phyloP scores from a whole-genome alignment of 2,329 filamentous ascomycete species.

The Exophiala viscosa region DNA sequence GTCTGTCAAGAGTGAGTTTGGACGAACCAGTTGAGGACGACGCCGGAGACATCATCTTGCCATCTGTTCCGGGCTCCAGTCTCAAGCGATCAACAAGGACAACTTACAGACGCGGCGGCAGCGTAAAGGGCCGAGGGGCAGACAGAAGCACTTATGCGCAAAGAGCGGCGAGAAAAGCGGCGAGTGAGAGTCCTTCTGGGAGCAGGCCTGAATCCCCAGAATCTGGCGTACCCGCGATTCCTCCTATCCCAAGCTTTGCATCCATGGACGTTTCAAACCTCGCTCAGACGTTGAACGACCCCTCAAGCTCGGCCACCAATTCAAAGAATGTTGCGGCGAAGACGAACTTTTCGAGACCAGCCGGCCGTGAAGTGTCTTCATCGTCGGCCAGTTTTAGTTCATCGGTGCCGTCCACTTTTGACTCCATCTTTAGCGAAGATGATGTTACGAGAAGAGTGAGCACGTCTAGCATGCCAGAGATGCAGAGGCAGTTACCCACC shows the following conservation, averaged over 20 bases:
- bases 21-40: constrained; percentile 59
- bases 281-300: constrained; percentile 46
- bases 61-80: constrained; percentile 69
- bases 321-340: constrained; percentile 25
- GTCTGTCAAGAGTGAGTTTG: constrained; percentile 54
- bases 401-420: constrained; percentile 27
- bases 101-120: constrained; percentile 82
- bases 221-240: constrained; percentile 30
- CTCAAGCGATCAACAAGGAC: constrained; percentile 87
- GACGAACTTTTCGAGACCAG: constrained; percentile 28
- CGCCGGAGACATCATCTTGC: constrained; percentile 62
- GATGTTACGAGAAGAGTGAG: constrained; percentile 31
- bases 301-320: constrained; percentile 27
- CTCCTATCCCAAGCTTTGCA: constrained; percentile 32
- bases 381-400: constrained; percentile 7
- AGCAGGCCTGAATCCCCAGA: constrained; percentile 22
- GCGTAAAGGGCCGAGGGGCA: constrained; percentile 59
- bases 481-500: constrained; percentile 53
- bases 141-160: constrained; percentile 73
- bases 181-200: constrained; percentile 30
- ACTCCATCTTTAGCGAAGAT: constrained; percentile 32
- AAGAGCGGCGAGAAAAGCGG: constrained; percentile 55
- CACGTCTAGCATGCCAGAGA: constrained; percentile 35
- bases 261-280: constrained; percentile 37
- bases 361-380: constrained; percentile 14